Base-by-base conservation (phyloP, 2,329 filamentous ascomycete genomes). In the Emergomyces africanus region DNA sequence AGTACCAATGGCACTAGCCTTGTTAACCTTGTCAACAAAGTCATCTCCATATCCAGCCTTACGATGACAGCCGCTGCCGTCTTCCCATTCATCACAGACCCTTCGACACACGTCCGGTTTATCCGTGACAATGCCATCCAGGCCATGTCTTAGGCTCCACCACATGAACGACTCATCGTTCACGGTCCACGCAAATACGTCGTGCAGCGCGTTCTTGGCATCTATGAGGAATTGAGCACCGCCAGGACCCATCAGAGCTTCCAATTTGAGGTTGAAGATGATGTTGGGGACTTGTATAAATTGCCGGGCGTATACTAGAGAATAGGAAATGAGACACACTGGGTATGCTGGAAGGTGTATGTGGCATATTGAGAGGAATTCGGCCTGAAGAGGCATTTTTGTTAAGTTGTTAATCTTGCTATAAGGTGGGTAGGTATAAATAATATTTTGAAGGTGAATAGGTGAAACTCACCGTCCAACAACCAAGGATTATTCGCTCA, bases 51-150 rank as follows among this genome's bases (percentile, higher is more conserved):
- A 33, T 9, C 53, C 37, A 20, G 9, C 18, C 4, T 54, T 15
- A n/a, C 3, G 18, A 33, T 25, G 15, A 42, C 4, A 46, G 10
- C 20, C 14, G 1, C 53, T 6, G 1, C 53, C 37, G 10, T 1
- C 57, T 8, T 53, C 35, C 55, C 55, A 37, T 37, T 39, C 56
- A 37, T 54, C 58, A 28, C 54, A 51, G 35, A 53, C 39, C 54
- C 54, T 23, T 35, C 44, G 15, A n/a, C 57, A 59, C 49, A 59
- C 2, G 1, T 28, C 81, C 0, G 89, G 88, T 65, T 96, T 85
- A 68, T 96, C 91, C 0, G 90, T 95, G 57, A 96, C 85, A 4
- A 96, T 86, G 0, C 89, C 91, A 65, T 95, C 88, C 0, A 95
- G 75, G 2, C 72, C 70, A 48, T 81, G 74, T 33, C 78, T 72